A percentile compares a stretch with the other conserved stretches of the same genome.
These are phyloP conservation scores for Samsoniella hepiali DNA, from an alignment of 2,329 filamentous ascomycete species.

Conservation along the genomic window DNA sequence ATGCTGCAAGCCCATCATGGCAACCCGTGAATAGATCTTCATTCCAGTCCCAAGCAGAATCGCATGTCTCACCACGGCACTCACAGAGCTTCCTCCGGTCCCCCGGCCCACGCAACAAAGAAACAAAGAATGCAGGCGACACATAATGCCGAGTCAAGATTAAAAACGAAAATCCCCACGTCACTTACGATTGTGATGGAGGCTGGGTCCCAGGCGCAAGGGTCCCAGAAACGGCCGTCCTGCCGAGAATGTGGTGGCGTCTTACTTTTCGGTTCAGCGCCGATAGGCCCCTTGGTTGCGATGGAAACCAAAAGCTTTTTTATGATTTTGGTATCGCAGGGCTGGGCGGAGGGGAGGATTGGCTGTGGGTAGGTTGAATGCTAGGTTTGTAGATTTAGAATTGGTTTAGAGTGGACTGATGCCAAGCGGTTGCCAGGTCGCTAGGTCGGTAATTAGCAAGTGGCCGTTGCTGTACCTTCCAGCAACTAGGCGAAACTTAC, in stretches of 20 bases:
- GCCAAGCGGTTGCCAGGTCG: not conserved
- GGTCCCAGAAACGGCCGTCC: not conserved
- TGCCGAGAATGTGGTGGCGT: not conserved
- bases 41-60: slow-evolving; percentile 14
- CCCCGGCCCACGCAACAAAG: not conserved
- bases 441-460: not conserved
- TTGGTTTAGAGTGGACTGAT: not conserved
- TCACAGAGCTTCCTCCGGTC: not conserved
- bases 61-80: not conserved
- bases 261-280: not conserved
- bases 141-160: not conserved
- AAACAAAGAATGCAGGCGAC: slow-evolving; percentile 5
- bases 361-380: not conserved
- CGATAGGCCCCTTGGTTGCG: not conserved
- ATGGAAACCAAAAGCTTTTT: slow-evolving; percentile 6
- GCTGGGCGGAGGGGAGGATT: not conserved
- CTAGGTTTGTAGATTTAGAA: not conserved
- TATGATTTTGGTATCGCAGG: not conserved
- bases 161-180: not conserved
- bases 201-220: not conserved
- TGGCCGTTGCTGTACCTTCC: not conserved
- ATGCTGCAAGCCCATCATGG: slow-evolving; percentile 6
- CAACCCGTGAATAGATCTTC: slow-evolving; percentile 7
- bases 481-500: not conserved
- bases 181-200: not conserved